Evolutionary conservation across 2,329 filamentous ascomycete species (phyloP).

Genomic region (Pseudocercospora crystallina): DNA sequence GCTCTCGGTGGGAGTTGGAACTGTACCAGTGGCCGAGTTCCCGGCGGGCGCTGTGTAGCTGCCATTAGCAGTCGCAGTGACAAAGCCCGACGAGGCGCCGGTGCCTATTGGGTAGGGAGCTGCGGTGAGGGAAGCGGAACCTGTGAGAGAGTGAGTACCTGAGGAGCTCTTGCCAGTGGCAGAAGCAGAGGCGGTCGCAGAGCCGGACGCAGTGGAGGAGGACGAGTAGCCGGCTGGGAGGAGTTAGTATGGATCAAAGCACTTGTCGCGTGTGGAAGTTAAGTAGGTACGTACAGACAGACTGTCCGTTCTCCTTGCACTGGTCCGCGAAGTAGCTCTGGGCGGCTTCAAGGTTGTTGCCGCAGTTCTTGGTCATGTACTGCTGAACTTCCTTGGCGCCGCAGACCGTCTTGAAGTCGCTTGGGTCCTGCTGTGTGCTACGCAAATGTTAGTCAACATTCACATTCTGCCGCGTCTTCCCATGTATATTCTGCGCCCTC

Average conservation of each 20-base stretch:
- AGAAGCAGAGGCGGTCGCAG: constrained; percentile 2
- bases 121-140: constrained; percentile 4
- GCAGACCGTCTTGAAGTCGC: constrained; percentile 36
- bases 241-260: background rate
- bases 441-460: background rate
- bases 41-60: constrained; percentile 10
- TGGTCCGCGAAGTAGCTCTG: constrained; percentile 32
- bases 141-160: constrained; percentile 7
- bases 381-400: constrained; percentile 28
- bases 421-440: constrained; percentile 35
- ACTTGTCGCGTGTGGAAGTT: too few relatives aligned
- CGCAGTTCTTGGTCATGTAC: constrained; percentile 33
- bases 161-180: background rate
- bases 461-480: constrained; percentile 2
- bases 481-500: background rate
- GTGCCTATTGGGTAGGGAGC: constrained; percentile 10
- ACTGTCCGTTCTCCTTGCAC: constrained; percentile 34
- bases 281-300: too few relatives aligned
- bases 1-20: constrained; percentile 12
- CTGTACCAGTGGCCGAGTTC: constrained; percentile 1
- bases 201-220: constrained; percentile 15
- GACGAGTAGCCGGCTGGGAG: constrained; percentile 8
- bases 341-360: constrained; percentile 28
- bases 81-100: constrained; percentile 11
- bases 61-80: constrained; percentile 14